Evolutionary conservation across 306 rosid genomes (phyloP).

Genomic region (Castanospermum australe): DNA sequence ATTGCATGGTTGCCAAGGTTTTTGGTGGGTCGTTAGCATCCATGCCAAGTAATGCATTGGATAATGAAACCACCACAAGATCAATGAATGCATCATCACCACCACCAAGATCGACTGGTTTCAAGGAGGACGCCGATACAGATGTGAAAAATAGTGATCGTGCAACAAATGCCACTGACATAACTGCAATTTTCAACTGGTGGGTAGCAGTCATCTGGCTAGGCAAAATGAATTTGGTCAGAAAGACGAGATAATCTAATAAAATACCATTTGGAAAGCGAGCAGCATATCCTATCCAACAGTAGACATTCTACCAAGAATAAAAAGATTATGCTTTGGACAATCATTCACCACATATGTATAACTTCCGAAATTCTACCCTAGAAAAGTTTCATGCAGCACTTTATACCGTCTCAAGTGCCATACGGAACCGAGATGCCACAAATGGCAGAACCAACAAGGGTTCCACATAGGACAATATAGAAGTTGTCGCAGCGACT

Average conservation of each 20-base stretch:
- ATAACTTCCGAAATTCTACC: conserved; percentile 22
- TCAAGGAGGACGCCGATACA: conserved; percentile 55
- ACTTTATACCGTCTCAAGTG: conserved; percentile 95
- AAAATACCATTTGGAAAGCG: conserved; percentile 17
- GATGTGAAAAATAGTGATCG: conserved; percentile 86
- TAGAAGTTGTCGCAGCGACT: conserved; percentile 93
- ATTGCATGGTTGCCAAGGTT: conserved; percentile 98
- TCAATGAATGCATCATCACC: conserved; percentile 60
- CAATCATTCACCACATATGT: background rate
- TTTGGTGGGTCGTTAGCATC: conserved; percentile 99
- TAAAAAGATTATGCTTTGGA: conserved; percentile 1
- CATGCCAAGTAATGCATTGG: conserved; percentile 98
- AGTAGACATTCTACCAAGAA: conserved; percentile 16
- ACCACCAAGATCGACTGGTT: conserved; percentile 53
- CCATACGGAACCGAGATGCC: conserved; percentile 97
- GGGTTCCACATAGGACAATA: conserved; percentile 93
- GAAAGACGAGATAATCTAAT: conserved; percentile 39
- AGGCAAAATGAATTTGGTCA: conserved; percentile 48
- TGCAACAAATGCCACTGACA: conserved; percentile 95
- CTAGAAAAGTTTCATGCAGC: conserved; percentile 28
- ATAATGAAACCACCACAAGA: conserved; percentile 88
- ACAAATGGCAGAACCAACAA: conserved; percentile 92
- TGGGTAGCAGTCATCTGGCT: conserved; percentile 99
- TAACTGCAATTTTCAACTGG: conserved; percentile 96
- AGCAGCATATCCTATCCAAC: conserved; percentile 23